Evolutionary conservation across 768 basidiomycete genomes (phyloP), one percentile per base, ranked within the genome.

Genomic region (Termitomyces sp.): DNA sequence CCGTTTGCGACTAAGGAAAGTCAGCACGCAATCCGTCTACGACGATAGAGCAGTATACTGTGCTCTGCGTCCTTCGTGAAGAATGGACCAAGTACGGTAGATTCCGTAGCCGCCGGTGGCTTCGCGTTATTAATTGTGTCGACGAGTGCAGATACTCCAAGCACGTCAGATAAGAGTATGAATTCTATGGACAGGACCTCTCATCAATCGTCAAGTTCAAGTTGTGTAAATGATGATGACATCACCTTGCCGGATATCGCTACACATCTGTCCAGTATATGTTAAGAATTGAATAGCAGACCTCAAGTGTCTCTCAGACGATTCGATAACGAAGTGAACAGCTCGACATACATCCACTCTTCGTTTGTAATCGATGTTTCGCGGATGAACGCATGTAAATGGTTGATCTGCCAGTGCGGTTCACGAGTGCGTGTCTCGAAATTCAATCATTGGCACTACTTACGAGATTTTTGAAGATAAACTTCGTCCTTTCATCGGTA

Each of bases 31-130:
- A 42, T 19, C 22, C 12, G 46, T 15, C 12, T 51, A n/a, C 30
- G 40, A 26, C 14, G 26, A 24, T 12, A 54, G 19, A 34, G 7
- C 40, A 28, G 66, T 82, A 62, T 61, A 90, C 90, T 67, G 40
- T 90, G 81, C 21, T 82, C 80, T 17, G 89, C 82, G 63, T 93
- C 90, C 19, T 85, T 83, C 2, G 88, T 89, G 63, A 78, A 86
- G 72, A 93, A 93, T 4, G 91, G 92, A 2, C 91, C 91, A 26
- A 93, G 76, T 11, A 93, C 85, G 21, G 84, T 87, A 30, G 80
- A 81, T 62, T 88, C 87, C 0, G 90, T 92, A 21, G 83, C 85
- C 4, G 74, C 76, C 6, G 76, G 75, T 4, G 77, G 72, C 44
- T 80, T 79, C 3, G 84, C 81, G 62, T 89, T 85, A 70, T 91